A percentile compares a stretch with the other conserved stretches of the same genome.
Conservation (phyloP, 495 filamentous ascomycete species). For the Amniculicola lignicola region DNA sequence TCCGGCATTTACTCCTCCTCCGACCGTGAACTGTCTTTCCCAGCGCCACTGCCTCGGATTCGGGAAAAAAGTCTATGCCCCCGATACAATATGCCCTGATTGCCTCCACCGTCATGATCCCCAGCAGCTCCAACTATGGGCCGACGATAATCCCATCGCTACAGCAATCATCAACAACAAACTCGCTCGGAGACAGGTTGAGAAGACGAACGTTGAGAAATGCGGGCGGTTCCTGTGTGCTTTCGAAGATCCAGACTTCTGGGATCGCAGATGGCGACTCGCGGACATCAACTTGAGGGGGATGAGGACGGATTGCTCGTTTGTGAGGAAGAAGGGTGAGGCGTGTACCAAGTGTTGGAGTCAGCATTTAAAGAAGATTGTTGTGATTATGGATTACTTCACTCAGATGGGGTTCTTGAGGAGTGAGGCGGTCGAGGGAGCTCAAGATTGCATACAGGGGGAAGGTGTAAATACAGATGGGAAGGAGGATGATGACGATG, state of each 20-base stretch:
- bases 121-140: slow-evolving; percentile 5
- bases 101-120: slow-evolving; percentile 11
- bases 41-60: slow-evolving; percentile 1
- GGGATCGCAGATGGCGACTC: slow-evolving; percentile 7
- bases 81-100: slow-evolving; percentile 3
- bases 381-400: slow-evolving; percentile 14
- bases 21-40: too few relatives aligned
- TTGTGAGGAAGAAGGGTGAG: slow-evolving; percentile 6
- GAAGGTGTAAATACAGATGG: background rate
- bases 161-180: slow-evolving; percentile 7
- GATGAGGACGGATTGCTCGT: background rate
- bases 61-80: slow-evolving; percentile 3
- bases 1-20: too few relatives aligned
- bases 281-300: slow-evolving; percentile 12
- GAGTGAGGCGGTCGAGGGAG: slow-evolving; percentile 10
- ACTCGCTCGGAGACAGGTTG: slow-evolving; percentile 1
- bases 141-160: slow-evolving; percentile 2
- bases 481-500: background rate
- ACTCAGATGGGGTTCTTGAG: slow-evolving; percentile 11
- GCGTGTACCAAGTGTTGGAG: slow-evolving; percentile 12
- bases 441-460: background rate
- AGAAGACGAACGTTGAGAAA: slow-evolving; percentile 12
- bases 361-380: slow-evolving; percentile 15
- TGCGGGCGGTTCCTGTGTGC: slow-evolving; percentile 13
- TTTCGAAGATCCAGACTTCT: slow-evolving; percentile 16